Conservation (phyloP, 306 rosid genomes). For the Adenanthera pavonina region DNA sequence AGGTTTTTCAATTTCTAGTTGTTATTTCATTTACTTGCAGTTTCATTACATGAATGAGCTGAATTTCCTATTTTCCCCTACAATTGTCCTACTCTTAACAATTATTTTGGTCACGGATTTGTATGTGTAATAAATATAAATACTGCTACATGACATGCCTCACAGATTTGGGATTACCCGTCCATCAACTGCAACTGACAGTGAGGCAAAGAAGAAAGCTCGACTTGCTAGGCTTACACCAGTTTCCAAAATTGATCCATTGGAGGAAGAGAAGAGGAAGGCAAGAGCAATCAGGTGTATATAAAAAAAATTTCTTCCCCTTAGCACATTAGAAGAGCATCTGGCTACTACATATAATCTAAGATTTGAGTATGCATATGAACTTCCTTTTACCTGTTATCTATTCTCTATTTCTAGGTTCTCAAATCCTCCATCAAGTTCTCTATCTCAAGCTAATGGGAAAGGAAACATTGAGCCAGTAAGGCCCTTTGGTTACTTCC, state of each 20-base stretch:
- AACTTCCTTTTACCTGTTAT: not conserved
- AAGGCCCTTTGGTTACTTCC: constrained; percentile 39
- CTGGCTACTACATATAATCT: not conserved
- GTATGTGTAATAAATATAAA: not conserved
- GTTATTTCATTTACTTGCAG: not conserved
- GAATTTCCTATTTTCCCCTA: not conserved
- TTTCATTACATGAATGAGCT: not conserved
- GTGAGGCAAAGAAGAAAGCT: constrained; percentile 84
- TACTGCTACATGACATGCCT: constrained; percentile 17
- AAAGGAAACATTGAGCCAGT: constrained; percentile 67
- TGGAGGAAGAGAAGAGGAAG: constrained; percentile 84
- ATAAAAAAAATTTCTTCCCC: not conserved
- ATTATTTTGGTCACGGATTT: not conserved
- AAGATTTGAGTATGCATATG: not conserved
- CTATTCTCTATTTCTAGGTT: constrained; percentile 58
- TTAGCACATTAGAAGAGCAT: not conserved
- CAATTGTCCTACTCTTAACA: not conserved
- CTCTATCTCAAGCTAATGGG: constrained; percentile 58
- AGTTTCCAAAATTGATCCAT: constrained; percentile 59
- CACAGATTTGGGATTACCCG: constrained; percentile 74
- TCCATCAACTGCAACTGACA: constrained; percentile 59
- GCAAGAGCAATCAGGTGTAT: constrained; percentile 79
- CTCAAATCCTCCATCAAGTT: constrained; percentile 51
- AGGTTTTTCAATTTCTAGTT: constrained; percentile 56
- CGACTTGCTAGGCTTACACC: constrained; percentile 77